Evolutionary conservation across 441 rosid genomes (phyloP).

Genomic region (Macaranga tanarius): DNA sequence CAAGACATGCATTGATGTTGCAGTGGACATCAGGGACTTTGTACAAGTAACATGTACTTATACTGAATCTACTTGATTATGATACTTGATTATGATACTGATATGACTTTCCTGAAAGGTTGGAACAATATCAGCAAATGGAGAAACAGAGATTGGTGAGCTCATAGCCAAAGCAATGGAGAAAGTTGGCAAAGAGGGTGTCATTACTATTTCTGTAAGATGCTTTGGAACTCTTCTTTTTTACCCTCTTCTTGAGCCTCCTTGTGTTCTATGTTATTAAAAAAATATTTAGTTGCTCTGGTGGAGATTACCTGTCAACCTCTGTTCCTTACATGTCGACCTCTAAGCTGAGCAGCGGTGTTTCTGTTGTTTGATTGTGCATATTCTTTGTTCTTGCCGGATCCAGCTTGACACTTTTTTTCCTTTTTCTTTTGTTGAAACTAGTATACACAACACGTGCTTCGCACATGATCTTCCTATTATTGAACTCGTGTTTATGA

Average conservation of each 20-base stretch:
- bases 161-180: slow-evolving; percentile 94
- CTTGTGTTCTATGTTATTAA: background rate
- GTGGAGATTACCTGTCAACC: background rate
- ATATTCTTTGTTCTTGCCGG: background rate
- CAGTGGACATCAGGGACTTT: background rate
- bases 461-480: no score
- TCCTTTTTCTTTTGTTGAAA: background rate
- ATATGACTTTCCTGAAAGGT: background rate
- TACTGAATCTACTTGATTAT: background rate
- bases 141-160: slow-evolving; percentile 91
- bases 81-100: background rate
- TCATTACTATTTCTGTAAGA: slow-evolving; percentile 79
- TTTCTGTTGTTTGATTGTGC: slow-evolving; percentile 1
- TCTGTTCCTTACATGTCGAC: slow-evolving; percentile 8
- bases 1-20: background rate
- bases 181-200: slow-evolving; percentile 93
- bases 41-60: background rate
- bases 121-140: slow-evolving; percentile 77
- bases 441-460: no score
- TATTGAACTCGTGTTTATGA: no score
- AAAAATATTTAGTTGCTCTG: background rate
- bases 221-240: background rate
- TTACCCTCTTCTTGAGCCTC: background rate
- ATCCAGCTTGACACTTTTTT: background rate
- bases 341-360: background rate